Conservation (phyloP, 1,284 basidiomycete genomes). For the Xanthoconium separans region DNA sequence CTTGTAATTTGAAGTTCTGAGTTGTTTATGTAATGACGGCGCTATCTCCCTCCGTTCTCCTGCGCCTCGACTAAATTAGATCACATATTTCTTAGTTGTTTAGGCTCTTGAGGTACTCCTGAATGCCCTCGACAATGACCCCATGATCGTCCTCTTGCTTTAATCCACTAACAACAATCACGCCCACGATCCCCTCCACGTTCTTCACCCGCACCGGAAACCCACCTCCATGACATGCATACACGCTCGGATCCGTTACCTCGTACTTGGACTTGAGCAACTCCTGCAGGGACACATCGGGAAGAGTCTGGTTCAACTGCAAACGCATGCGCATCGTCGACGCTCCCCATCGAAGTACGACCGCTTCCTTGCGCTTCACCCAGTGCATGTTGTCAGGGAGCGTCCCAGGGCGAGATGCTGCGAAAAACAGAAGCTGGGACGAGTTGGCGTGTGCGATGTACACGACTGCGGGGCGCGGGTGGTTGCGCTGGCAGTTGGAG, state of each 20-base stretch:
- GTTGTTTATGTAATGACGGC: too few relatives aligned
- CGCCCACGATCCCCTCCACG: constrained; percentile 36
- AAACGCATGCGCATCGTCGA: constrained; percentile 25
- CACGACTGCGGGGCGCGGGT: constrained; percentile 12
- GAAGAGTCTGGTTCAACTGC: background rate
- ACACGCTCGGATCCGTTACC: constrained; percentile 21
- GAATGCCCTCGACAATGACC: constrained; percentile 34
- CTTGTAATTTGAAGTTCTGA: too few relatives aligned
- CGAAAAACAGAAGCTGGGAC: constrained; percentile 30
- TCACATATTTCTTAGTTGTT: too few relatives aligned
- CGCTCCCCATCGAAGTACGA: constrained; percentile 34
- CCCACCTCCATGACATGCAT: constrained; percentile 36
- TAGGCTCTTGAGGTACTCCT: constrained; percentile 26
- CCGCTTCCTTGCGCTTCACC: constrained; percentile 37
- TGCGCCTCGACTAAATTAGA: too few relatives aligned
- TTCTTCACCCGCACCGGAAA: constrained; percentile 35
- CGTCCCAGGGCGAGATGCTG: constrained; percentile 30
- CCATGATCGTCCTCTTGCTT: constrained; percentile 34
- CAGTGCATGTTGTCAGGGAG: constrained; percentile 36
- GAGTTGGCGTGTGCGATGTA: constrained; percentile 32
- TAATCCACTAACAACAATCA: constrained; percentile 37
- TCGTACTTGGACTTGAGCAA: constrained; percentile 12
- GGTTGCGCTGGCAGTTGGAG: constrained; percentile 12
- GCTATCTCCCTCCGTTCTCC: too few relatives aligned
- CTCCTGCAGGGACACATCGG: background rate